A percentile compares a stretch with the other conserved stretches of the same genome.
These are phyloP conservation scores for Metarhizium guizhouense DNA, from an alignment of 2,329 filamentous ascomycete species.

Conservation along the genomic window DNA sequence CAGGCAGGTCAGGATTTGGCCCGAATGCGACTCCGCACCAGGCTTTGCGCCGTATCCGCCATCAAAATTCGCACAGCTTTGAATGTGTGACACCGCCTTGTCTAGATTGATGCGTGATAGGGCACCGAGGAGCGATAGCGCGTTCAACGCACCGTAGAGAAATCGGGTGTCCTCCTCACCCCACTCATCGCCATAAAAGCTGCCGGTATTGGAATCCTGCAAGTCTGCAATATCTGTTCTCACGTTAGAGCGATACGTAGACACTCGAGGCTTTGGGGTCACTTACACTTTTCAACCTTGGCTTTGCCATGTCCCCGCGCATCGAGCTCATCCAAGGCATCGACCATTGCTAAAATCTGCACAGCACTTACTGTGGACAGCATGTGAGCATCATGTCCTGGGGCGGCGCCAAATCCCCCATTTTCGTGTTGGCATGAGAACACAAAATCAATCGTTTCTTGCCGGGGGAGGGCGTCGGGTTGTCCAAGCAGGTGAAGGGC, in stretches of 20 bases:
- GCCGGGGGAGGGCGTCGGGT: constrained; percentile 71
- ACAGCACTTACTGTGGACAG: constrained; percentile 92
- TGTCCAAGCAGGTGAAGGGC: constrained; percentile 76
- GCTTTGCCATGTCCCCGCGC: constrained; percentile 52
- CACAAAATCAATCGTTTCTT: constrained; percentile 84
- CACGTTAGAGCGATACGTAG: constrained; percentile 8
- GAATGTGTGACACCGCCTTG: constrained; percentile 71
- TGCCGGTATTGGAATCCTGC: constrained; percentile 73
- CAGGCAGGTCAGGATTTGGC: constrained; percentile 92
- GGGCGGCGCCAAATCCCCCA: constrained; percentile 89
- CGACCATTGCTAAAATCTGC: constrained; percentile 80
- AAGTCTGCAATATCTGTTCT: constrained; percentile 64
- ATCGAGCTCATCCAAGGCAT: constrained; percentile 79
- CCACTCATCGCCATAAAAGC: constrained; percentile 92
- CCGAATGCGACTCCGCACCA: constrained; percentile 87
- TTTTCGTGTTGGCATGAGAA: constrained; percentile 83
- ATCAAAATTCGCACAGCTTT: constrained; percentile 84
- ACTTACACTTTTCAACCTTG: constrained; percentile 72
- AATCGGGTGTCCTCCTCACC: constrained; percentile 94
- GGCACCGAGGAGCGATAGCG: constrained; percentile 72
- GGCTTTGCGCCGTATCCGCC: constrained; percentile 86
- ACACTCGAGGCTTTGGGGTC: constrained; percentile 6
- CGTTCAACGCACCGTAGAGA: constrained; percentile 82
- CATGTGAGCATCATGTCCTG: constrained; percentile 92
- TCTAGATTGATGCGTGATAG: constrained; percentile 67